Conservation (phyloP, 108 stramenopile species). For the Epithemia pelagica region DNA sequence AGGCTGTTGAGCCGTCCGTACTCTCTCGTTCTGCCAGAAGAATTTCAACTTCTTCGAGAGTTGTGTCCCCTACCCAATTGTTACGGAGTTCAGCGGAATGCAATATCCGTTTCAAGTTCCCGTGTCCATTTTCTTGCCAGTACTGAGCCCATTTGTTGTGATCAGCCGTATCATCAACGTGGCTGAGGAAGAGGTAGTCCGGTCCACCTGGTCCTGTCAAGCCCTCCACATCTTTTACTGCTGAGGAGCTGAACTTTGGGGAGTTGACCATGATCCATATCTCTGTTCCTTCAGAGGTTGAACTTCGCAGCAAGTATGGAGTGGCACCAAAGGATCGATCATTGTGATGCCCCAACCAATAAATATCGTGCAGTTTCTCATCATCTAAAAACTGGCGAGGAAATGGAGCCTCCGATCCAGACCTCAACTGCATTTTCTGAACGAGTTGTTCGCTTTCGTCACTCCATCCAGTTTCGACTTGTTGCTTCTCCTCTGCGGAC, state of each 20-base stretch:
- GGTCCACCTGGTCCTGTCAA: conserved; percentile 38
- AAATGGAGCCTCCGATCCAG: conserved; percentile 30
- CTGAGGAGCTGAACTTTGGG: conserved; percentile 32
- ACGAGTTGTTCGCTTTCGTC: conserved; percentile 24
- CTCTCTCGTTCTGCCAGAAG: conserved; percentile 15
- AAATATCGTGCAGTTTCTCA: conserved; percentile 18
- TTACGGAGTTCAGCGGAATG: conserved; percentile 51
- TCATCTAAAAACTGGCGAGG: conserved; percentile 32
- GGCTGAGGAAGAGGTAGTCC: conserved; percentile 50
- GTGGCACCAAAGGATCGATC: conserved; percentile 52
- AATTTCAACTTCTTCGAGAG: conserved; percentile 55
- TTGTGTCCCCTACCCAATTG: conserved; percentile 61
- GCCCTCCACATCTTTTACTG: conserved; percentile 32
- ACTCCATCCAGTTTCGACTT: conserved; percentile 6
- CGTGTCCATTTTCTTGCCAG: conserved; percentile 21
- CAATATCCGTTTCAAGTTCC: conserved; percentile 49
- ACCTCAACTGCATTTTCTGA: conserved; percentile 22
- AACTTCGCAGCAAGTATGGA: conserved; percentile 41
- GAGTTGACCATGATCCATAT: conserved; percentile 58
- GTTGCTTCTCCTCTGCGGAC: background rate
- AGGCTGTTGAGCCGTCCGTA: conserved; percentile 15
- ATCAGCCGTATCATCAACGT: conserved; percentile 75
- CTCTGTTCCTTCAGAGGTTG: conserved; percentile 6
- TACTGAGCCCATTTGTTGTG: conserved; percentile 48
- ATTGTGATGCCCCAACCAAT: conserved; percentile 61